These are phyloP conservation scores for Fusarium sp. DNA, from an alignment of 2,329 filamentous ascomycete species.

Conservation along the genomic window DNA sequence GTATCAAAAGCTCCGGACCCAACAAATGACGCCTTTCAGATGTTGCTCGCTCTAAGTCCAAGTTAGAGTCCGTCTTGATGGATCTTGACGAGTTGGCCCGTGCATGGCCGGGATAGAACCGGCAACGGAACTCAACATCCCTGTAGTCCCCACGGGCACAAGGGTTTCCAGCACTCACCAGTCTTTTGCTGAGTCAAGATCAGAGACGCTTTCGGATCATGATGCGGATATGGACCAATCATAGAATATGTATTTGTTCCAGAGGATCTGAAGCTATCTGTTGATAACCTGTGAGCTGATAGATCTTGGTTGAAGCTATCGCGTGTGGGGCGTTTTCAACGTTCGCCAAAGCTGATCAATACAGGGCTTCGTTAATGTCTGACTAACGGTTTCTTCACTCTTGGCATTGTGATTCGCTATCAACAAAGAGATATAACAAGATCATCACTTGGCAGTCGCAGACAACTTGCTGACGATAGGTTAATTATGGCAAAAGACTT, in stretches of 20 bases:
- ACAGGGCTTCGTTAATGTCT: constrained; percentile 15
- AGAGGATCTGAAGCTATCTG: constrained; percentile 27
- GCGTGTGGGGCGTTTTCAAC: constrained; percentile 13
- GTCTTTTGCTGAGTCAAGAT: constrained; percentile 38
- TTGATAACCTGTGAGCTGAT: constrained; percentile 27
- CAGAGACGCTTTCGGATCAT: constrained; percentile 40
- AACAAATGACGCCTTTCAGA: constrained; percentile 40
- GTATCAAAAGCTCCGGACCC: constrained; percentile 23
- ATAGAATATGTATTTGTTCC: constrained; percentile 36
- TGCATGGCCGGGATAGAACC: constrained; percentile 39
- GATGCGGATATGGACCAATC: constrained; percentile 36
- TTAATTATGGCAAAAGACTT: constrained; percentile 19
- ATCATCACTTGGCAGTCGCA: constrained; percentile 34
- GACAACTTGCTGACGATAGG: constrained; percentile 42
- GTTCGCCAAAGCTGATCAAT: background rate
- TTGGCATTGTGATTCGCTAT: constrained; percentile 24
- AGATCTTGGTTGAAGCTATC: constrained; percentile 21
- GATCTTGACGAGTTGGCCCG: constrained; percentile 39
- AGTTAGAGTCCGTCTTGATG: constrained; percentile 24
- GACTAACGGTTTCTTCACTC: constrained; percentile 36
- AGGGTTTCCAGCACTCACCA: background rate
- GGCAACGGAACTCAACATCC: constrained; percentile 30
- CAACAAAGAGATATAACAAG: constrained; percentile 23
- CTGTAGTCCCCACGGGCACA: constrained; percentile 39
- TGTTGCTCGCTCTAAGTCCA: constrained; percentile 8